Percentiles rank a stretch among this genome's conserved stretches.
phyloP scores from a whole-genome alignment of 805 yeast genomes.

The Lipomyces chichibuensis region DNA sequence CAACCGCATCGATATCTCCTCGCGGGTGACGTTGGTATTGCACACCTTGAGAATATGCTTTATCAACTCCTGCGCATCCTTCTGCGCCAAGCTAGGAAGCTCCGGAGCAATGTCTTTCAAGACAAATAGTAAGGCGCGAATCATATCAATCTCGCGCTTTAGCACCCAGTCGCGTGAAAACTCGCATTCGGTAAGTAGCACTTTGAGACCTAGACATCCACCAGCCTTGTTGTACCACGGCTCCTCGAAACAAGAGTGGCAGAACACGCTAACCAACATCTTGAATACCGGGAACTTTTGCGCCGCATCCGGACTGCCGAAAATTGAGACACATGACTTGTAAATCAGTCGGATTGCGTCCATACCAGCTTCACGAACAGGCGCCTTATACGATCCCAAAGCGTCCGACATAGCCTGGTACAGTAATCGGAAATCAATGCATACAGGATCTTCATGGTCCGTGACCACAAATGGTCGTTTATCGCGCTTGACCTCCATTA shows the following conservation, averaged over 20 bases:
- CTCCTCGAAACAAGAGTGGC: constrained; percentile 91
- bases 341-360: constrained; percentile 65
- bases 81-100: constrained; percentile 78
- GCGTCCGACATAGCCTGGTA: constrained; percentile 78
- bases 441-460: constrained; percentile 76
- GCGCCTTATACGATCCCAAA: constrained; percentile 71
- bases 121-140: constrained; percentile 85
- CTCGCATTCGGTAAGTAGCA: constrained; percentile 67
- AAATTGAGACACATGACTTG: constrained; percentile 62
- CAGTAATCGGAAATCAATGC: constrained; percentile 68
- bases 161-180: constrained; percentile 75
- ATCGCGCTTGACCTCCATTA: constrained; percentile 59
- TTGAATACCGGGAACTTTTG: constrained; percentile 75
- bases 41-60: constrained; percentile 66
- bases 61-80: constrained; percentile 69
- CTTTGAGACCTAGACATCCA: constrained; percentile 80
- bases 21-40: constrained; percentile 62
- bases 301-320: constrained; percentile 68
- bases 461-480: constrained; percentile 72
- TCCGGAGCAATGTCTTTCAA: constrained; percentile 86
- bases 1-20: constrained; percentile 67
- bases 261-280: constrained; percentile 74
- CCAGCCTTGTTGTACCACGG: constrained; percentile 84
- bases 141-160: constrained; percentile 78
- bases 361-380: constrained; percentile 72